Conservation (phyloP, 306 rosid species). For the Luffa aegyptiaca region DNA sequence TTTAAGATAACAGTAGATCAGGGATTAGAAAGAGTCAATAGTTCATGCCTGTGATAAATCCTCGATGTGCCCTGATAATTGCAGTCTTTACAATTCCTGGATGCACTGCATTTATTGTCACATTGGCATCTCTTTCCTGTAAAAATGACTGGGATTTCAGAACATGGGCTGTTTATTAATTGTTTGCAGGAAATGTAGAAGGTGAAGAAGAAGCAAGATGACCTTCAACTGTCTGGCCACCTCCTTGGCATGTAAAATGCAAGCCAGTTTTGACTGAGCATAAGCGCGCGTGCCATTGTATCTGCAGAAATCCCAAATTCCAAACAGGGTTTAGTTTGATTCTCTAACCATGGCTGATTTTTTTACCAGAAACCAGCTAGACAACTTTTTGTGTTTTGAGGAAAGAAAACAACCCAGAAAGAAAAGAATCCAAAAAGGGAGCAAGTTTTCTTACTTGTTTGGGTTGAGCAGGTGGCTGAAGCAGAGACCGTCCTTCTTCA, state of each 20-base stretch:
- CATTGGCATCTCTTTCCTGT: constrained; percentile 72
- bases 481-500: constrained; percentile 42
- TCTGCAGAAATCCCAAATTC: constrained; percentile 28
- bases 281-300: constrained; percentile 81
- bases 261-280: constrained; percentile 80
- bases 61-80: constrained; percentile 67
- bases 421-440: not conserved
- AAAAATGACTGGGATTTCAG: not conserved
- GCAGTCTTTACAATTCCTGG: constrained; percentile 91
- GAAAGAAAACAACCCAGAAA: not conserved
- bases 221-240: constrained; percentile 74
- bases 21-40: not conserved
- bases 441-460: constrained; percentile 32
- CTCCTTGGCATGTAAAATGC: constrained; percentile 78
- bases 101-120: constrained; percentile 74
- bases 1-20: not conserved
- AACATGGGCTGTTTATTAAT: not conserved
- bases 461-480: constrained; percentile 66
- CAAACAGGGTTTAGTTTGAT: not conserved
- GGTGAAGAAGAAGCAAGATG: not conserved
- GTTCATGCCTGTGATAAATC: constrained; percentile 57
- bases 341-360: not conserved
- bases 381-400: not conserved
- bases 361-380: not conserved
- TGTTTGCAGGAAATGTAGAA: not conserved